Conservation (phyloP, 2,329 filamentous ascomycete species). For the Neodidymelliopsis sp. region DNA sequence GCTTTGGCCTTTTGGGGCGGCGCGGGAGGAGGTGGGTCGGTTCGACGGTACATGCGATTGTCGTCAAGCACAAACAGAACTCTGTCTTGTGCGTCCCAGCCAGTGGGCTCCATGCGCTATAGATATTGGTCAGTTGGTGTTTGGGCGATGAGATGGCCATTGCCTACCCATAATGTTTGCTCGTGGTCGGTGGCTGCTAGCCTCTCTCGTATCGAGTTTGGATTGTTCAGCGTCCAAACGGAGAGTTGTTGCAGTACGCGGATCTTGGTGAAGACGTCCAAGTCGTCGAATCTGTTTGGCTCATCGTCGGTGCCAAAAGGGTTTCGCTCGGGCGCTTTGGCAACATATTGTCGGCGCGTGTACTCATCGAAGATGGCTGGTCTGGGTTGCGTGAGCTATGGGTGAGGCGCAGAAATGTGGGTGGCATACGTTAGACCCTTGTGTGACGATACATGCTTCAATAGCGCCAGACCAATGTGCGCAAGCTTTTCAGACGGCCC, state of each 20-base stretch:
- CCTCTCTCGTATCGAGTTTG: slow-evolving; percentile 84
- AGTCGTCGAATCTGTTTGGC: slow-evolving; percentile 76
- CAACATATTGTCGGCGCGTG: slow-evolving; percentile 83
- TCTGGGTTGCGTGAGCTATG: slow-evolving; percentile 56
- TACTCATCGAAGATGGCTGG: slow-evolving; percentile 93
- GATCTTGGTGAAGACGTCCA: slow-evolving; percentile 84
- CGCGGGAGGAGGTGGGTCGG: slow-evolving; percentile 72
- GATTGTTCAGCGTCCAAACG: slow-evolving; percentile 85
- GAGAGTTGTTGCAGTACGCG: slow-evolving; percentile 86
- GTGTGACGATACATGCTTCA: slow-evolving; percentile 94
- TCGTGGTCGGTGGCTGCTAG: slow-evolving; percentile 85
- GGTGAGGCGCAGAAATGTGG: neutral
- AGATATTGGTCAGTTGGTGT: slow-evolving; percentile 29
- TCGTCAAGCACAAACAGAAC: slow-evolving; percentile 93
- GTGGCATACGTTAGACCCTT: slow-evolving; percentile 81
- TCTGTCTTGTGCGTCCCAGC: slow-evolving; percentile 87
- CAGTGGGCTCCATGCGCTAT: slow-evolving; percentile 76
- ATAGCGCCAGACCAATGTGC: slow-evolving; percentile 82
- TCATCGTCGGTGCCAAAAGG: slow-evolving; percentile 83
- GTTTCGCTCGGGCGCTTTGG: slow-evolving; percentile 80
- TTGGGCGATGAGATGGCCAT: neutral
- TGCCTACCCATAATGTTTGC: slow-evolving; percentile 80
- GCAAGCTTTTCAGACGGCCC: slow-evolving; percentile 74
- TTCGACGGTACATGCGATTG: slow-evolving; percentile 87
- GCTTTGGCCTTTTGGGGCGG: slow-evolving; percentile 61